Base-by-base conservation (phyloP, 2,329 filamentous ascomycete genomes). In the Alternaria consortialis region DNA sequence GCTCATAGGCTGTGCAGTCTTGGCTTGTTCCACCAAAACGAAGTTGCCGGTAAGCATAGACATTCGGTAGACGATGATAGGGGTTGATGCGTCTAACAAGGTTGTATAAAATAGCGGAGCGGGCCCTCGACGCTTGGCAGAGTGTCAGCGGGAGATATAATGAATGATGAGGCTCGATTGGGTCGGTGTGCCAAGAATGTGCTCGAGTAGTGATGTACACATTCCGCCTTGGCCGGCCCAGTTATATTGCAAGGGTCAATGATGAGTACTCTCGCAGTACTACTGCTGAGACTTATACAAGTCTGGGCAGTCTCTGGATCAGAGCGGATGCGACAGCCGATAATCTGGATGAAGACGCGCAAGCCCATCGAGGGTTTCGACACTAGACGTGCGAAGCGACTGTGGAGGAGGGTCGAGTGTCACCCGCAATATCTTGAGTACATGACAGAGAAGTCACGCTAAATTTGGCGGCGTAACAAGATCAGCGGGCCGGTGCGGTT, bases 191-290 rank as follows among this genome's bases (percentile, higher is more conserved):
- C 69, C 66, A 71, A 70, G 66, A 56, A 58, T 43, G 48, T 32
- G 64, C 54, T 47, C 29, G 57, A 37, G 54, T 36, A 53, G 42
- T 66, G 62, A 68, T 67, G 60, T 59, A 58, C 61, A 62, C 61
- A 64, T 68, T 66, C 68, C 68, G 68, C 65, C 68, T 71, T 71
- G 66, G 69, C 58, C 58, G 42, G 42, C 60, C 65, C 67, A 66
- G 68, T 66, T 63, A 63, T 62, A 54, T 59, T 56, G 63, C 65
- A 52, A 50, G 53, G 59, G 56, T 54, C 42, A 53, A 62, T 60
- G 59, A 70, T 69, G 66, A 53, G 60, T 58, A 62, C 53, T 56
- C 60, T 63, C 55, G 53, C 60, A n/a, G 67, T 73, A 64, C 60
- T 56, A 70, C 71, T 63, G 65, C 65, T 65, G 63, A 67, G 62